phyloP scores from a whole-genome alignment of 139 green algal species.

The Chlamydomonas asymmetrica region DNA sequence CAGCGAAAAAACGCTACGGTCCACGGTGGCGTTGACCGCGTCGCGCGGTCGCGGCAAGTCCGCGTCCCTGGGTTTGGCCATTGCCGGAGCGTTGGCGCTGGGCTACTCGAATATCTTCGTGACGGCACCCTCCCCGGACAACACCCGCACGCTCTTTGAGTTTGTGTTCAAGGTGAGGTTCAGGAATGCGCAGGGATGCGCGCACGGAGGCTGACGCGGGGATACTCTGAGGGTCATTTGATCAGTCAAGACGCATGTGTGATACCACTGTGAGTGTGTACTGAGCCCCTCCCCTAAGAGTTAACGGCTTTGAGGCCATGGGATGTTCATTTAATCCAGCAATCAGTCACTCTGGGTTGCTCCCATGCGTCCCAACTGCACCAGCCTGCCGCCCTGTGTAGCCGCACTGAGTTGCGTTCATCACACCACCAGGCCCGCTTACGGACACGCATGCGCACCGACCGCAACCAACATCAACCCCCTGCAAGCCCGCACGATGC shows the following conservation, averaged over 20 bases:
- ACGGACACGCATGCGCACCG: too few relatives aligned
- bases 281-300: too few relatives aligned
- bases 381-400: too few relatives aligned
- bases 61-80: slow-evolving; percentile 81
- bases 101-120: slow-evolving; percentile 99
- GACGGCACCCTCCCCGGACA: slow-evolving; percentile 94
- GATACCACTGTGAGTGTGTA: background rate
- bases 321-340: too few relatives aligned
- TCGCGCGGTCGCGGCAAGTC: slow-evolving; percentile 92
- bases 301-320: too few relatives aligned
- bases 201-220: too few relatives aligned
- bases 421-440: too few relatives aligned
- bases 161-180: slow-evolving; percentile 90
- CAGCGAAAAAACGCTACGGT: slow-evolving; percentile 93
- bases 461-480: too few relatives aligned
- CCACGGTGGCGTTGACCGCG: slow-evolving; percentile 94
- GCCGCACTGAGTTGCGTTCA: too few relatives aligned
- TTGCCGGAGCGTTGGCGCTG: slow-evolving; percentile 83
- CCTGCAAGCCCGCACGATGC: too few relatives aligned
- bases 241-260: too few relatives aligned
- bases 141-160: slow-evolving; percentile 96
- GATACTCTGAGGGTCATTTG: too few relatives aligned
- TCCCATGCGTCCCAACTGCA: background rate
- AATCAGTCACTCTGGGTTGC: background rate
- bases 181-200: background rate